A percentile compares a stretch with the other conserved stretches of the same genome.
phyloP scores from a whole-genome alignment of 495 filamentous ascomycete genomes.

The Staphylotrichum tortipilum region DNA sequence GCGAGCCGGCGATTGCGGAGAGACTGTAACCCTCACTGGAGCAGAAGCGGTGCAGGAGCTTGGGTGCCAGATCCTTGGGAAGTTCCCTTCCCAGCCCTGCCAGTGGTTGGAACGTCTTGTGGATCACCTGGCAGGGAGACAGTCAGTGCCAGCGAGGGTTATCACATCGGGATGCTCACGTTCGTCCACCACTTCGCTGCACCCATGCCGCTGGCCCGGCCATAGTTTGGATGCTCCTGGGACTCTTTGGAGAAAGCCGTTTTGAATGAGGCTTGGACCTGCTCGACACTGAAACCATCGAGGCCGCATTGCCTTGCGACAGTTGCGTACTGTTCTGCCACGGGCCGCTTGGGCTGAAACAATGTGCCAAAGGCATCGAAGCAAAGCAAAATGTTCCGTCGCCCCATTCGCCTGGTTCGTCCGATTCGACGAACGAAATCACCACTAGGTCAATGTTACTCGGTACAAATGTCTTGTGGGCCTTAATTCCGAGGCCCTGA shows the following conservation, averaged over 20 bases:
- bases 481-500: no score
- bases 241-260: constrained; percentile 45
- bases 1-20: constrained; percentile 43
- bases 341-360: constrained; percentile 52
- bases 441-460: no score
- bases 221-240: constrained; percentile 57
- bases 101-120: constrained; percentile 34
- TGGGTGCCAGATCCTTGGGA: constrained; percentile 43
- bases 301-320: constrained; percentile 53
- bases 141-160: not conserved
- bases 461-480: no score
- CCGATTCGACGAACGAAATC: no score
- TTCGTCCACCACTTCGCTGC: constrained; percentile 64
- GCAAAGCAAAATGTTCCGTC: constrained; percentile 47
- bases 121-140: constrained; percentile 12
- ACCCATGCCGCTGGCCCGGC: constrained; percentile 47
- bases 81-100: constrained; percentile 9
- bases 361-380: constrained; percentile 76
- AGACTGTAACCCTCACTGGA: constrained; percentile 53
- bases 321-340: constrained; percentile 55
- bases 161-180: constrained; percentile 33
- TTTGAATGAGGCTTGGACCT: constrained; percentile 28
- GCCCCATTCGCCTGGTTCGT: not conserved
- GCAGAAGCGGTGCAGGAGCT: constrained; percentile 53
- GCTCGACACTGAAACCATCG: constrained; percentile 21